These are phyloP conservation scores for Hirschfeldia incana DNA, from an alignment of 345 rosid genomes.

Conservation along the genomic window DNA sequence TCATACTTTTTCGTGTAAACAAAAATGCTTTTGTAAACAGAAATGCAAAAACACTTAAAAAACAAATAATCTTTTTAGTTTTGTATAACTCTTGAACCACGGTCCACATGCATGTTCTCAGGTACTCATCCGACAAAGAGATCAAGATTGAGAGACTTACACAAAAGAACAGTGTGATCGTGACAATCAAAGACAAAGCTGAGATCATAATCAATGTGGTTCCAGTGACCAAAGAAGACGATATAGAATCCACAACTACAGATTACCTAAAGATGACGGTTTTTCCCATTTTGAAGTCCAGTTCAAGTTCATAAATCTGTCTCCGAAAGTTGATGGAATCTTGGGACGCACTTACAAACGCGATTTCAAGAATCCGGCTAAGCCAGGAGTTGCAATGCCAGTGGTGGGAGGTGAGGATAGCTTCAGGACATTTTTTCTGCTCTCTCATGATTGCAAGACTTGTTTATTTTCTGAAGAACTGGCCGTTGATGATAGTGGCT, in stretches of 20 bases:
- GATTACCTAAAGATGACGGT: slow-evolving; percentile 50
- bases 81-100: not conserved
- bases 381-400: slow-evolving; percentile 63
- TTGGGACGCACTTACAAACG: slow-evolving; percentile 60
- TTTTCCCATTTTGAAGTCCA: slow-evolving; percentile 68
- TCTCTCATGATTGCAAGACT: slow-evolving; percentile 41
- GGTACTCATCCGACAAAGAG: not conserved
- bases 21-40: too few species aligned
- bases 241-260: slow-evolving; percentile 53
- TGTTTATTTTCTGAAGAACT: slow-evolving; percentile 25
- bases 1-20: not conserved
- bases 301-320: slow-evolving; percentile 49
- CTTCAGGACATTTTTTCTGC: slow-evolving; percentile 47
- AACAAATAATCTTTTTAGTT: not conserved
- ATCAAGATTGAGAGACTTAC: slow-evolving; percentile 53
- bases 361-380: slow-evolving; percentile 58
- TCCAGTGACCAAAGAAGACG: slow-evolving; percentile 68
- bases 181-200: slow-evolving; percentile 41
- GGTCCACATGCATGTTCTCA: not conserved
- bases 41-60: not conserved
- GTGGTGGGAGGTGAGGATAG: slow-evolving; percentile 53
- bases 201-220: slow-evolving; percentile 58
- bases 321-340: slow-evolving; percentile 58
- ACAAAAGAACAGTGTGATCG: slow-evolving; percentile 46
- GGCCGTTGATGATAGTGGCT: not conserved